A percentile compares a stretch with the other conserved stretches of the same genome.
phyloP scores from a whole-genome alignment of 768 basidiomycete species.

The Gymnopilus junonius region DNA sequence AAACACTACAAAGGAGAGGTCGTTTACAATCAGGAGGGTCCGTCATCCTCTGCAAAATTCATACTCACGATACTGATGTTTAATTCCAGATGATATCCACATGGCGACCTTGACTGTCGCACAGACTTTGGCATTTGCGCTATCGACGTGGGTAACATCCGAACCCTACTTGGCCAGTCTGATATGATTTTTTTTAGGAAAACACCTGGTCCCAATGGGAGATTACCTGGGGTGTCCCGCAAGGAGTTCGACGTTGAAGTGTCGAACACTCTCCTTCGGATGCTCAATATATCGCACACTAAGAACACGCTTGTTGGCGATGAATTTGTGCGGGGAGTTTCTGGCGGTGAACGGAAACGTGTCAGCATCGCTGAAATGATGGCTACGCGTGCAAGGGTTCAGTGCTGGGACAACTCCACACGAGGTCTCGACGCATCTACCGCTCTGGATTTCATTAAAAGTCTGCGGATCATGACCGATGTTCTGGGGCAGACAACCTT shows the following conservation, averaged over 20 bases:
- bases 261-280: constrained; percentile 65
- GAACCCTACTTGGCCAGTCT: background rate
- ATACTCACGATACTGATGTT: background rate
- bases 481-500: constrained; percentile 81
- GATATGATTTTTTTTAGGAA: constrained; percentile 38
- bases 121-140: constrained; percentile 74
- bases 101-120: constrained; percentile 82
- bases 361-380: constrained; percentile 90
- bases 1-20: constrained; percentile 81
- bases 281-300: constrained; percentile 88
- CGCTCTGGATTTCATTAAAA: constrained; percentile 83
- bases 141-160: constrained; percentile 55
- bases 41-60: background rate
- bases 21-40: constrained; percentile 78
- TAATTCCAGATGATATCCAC: constrained; percentile 70
- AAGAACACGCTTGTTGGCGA: constrained; percentile 81
- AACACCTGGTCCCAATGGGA: constrained; percentile 74
- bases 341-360: constrained; percentile 79
- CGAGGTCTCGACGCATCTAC: constrained; percentile 86
- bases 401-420: constrained; percentile 87
- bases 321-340: constrained; percentile 83
- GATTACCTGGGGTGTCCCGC: constrained; percentile 67
- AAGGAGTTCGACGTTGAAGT: constrained; percentile 61
- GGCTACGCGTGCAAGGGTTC: constrained; percentile 78
- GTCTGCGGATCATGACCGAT: constrained; percentile 83